Base-by-base conservation (phyloP, 192 early-diverging fungal species). In the Linnemannia zychae region DNA sequence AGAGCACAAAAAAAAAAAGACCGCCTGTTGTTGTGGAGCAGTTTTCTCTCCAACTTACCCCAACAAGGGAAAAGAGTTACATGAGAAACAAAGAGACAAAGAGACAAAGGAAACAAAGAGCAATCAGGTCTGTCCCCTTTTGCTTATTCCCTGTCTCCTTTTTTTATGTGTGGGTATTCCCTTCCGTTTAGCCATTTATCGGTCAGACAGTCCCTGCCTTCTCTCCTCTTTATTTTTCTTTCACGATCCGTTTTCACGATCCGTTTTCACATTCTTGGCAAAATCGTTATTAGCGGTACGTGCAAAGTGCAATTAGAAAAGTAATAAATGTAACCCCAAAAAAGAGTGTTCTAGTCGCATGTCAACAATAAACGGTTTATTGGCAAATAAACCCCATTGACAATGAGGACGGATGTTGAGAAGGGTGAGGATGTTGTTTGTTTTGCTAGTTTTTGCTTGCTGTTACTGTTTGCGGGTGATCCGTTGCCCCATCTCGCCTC, bases 211-310 rank as follows among this genome's bases (percentile, higher is more conserved):
- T 57, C n/a, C 53, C 53, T 31, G 57, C 57, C 57, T 63, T 63
- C 9, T 44, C 40, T 3, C 12, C 28, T 63, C 28, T 0, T 28
- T 63, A 28, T 15, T 31, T 2, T 31, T 63, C n/a, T 24, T 57
- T 47, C 46, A n/a, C 7, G 22, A 57, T 24, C 50, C n/a, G n/a
- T n/a, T n/a, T n/a, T 52, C 20, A 1, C 50, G n/a, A 52, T 28
- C 53, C 24, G 53, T n/a, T 57, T 57, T 57, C 57, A 63, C 57
- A 63, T 63, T 63, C 57, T 63, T 63, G 22, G 28, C 40, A 44
- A 44, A 6, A 44, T 24, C 53, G 24, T 57, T 57, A 20, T 57
- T n/a, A 11, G 22, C 28, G 15, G 28, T 63, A 63, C 24, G 9
- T 44, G 3, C 3, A 44, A 44, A 9, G 40, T 44, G n/a, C 40